Evolutionary conservation across 1,284 basidiomycete genomes (phyloP).

Genomic region (Grifola frondosa): DNA sequence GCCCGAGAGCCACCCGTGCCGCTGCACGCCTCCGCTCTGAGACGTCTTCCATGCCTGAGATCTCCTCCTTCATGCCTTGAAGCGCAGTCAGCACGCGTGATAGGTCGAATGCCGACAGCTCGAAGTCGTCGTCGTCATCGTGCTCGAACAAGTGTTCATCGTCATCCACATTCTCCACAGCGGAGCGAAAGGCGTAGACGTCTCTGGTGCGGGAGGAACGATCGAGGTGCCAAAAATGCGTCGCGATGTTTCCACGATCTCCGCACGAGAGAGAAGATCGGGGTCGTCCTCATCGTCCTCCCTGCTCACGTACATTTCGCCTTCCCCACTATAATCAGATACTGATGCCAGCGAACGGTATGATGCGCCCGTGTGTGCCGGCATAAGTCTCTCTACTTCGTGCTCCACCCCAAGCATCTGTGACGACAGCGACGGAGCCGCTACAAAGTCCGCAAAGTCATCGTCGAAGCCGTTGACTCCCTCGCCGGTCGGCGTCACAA

Average conservation of each 20-base stretch:
- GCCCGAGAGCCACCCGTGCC: constrained; percentile 67
- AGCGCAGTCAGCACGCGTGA: constrained; percentile 59
- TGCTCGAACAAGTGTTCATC: constrained; percentile 18
- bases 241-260: constrained; percentile 51
- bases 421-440: constrained; percentile 31
- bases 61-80: constrained; percentile 72
- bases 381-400: constrained; percentile 23
- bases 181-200: constrained; percentile 1
- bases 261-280: constrained; percentile 48
- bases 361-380: constrained; percentile 36
- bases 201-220: constrained; percentile 10
- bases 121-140: constrained; percentile 28
- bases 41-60: constrained; percentile 63
- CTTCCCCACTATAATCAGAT: constrained; percentile 42
- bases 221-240: constrained; percentile 51
- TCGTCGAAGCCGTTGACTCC: constrained; percentile 59
- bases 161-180: no score
- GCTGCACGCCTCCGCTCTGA: constrained; percentile 64
- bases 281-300: constrained; percentile 35
- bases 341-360: constrained; percentile 50
- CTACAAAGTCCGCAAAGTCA: constrained; percentile 74
- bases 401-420: constrained; percentile 21
- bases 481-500: constrained; percentile 21
- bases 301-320: constrained; percentile 6
- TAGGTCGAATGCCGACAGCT: constrained; percentile 55